Evolutionary conservation across 176 grass and related monocot genomes (phyloP).

Genomic region (Oropetium thomaeum): DNA sequence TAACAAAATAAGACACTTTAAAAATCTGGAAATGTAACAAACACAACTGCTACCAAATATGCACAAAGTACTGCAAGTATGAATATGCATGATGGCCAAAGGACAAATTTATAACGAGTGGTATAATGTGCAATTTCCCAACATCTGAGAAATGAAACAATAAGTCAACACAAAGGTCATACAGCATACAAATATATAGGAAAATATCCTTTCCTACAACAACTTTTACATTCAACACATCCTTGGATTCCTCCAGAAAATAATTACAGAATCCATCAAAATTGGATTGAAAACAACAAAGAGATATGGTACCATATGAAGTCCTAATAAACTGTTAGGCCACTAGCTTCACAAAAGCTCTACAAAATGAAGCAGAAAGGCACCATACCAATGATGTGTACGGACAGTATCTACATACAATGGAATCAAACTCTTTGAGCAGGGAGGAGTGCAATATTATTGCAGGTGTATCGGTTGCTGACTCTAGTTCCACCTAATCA

Average conservation of each 20-base stretch:
- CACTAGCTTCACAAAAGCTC: too few species aligned
- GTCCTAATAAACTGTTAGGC: not conserved
- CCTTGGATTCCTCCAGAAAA: not conserved
- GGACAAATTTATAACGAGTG: too few species aligned
- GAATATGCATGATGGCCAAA: not conserved
- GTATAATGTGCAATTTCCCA: too few species aligned
- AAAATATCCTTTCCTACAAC: not conserved
- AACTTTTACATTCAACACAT: not conserved
- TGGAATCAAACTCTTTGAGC: not conserved
- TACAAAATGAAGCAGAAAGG: too few species aligned
- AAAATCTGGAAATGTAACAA: not conserved
- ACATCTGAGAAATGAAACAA: too few species aligned
- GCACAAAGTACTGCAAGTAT: not conserved
- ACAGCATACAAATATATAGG: too few species aligned
- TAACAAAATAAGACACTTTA: not conserved
- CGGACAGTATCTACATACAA: not conserved
- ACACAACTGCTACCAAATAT: not conserved
- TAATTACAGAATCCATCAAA: not conserved
- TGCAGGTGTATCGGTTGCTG: not conserved
- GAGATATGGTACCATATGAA: not conserved
- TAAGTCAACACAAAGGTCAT: too few species aligned
- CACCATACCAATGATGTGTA: not conserved
- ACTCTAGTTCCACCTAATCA: not conserved
- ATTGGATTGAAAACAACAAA: not conserved
- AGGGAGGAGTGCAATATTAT: not conserved